Base-by-base conservation (phyloP, 1,284 basidiomycete genomes). In the Peniophora sp. region DNA sequence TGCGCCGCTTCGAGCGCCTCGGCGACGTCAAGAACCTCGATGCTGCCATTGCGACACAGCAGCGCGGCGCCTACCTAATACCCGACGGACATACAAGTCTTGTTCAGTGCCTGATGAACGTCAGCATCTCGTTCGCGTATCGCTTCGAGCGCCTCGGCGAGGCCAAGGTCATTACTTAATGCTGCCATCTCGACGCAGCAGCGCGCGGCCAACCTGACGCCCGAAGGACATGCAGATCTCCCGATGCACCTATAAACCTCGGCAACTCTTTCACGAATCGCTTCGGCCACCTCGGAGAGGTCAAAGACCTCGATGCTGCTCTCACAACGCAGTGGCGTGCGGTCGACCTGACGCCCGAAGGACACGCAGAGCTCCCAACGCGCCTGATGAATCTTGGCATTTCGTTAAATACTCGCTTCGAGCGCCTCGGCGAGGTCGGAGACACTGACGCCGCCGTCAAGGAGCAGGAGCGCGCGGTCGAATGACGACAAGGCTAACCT, bases 81-180 rank as follows among this genome's bases (percentile, higher is more conserved):
- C 17, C 45, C 3, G 27, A 47, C 2, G 53, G 39, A 6, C 47
- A 51, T 38, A 25, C 50, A 10, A 24, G 45, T 24, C 39, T 43
- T 34, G 44, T 45, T 14, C 19, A 34, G 48, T 50, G 55, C 10
- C 51, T 65, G 24, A 54, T 55, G 48, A 57, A 58, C 41, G 50
- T 36, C 10, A n/a, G 35, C 10, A 11, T 11, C n/a, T 36, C 11
- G 10, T n/a, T 36, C 35, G 11, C n/a, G 10, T 10, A 36, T 11
- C 35, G 62, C 35, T 63, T 60, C 46, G 55, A 59, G 11, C 54
- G 47, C 41, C 19, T 53, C 8, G 56, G 56, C 2, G 22, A 44
- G 1, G 56, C 45, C n/a, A n/a, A n/a, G n/a, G n/a, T n/a, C n/a
- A n/a, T n/a, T n/a, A n/a, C n/a, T n/a, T n/a, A n/a, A n/a, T n/a